Evolutionary conservation across 208 protist species (phyloP), one percentile per base, ranked within the genome.

Genomic region (Leishmania guyanensis): DNA sequence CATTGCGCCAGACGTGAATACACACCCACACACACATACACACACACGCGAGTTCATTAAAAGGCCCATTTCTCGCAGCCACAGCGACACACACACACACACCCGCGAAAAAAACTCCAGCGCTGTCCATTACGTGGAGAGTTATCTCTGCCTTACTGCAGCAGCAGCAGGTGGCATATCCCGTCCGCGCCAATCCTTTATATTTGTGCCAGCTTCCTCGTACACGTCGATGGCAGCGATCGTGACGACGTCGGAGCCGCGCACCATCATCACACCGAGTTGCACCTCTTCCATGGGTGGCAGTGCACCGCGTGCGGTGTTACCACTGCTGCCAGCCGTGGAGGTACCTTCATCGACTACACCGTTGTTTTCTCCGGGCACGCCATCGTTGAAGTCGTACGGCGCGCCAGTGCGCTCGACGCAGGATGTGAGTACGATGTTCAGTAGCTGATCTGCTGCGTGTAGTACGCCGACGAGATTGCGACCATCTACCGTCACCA

Each of bases 401-500:
- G 85, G 80, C n/a, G 83, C 90, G 22, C 87, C 86, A 16, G 89
- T 65, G 48, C 92, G 92, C 85, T 97, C 91, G 8, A 90, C 84
- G 66, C 91, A 93, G 33, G 87, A 88, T 6, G 86, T 89, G 73
- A 97, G 85, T 0, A 97, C 91, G 36, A 97, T 26, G 79, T 97
- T 97, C 16, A 96, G 71, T 48, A 97, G 86, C 84, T 97, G 94
- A 80, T 97, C 94, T 1, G 91, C 91, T 22, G 89, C 80, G 74
- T 96, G 91, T 65, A 97, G 87, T 14, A 96, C 88, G 36, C 94
- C 94, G 26, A 97, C 84, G 22, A 95, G 84, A 79, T 93, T 89
- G 39, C 94, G 91, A 12, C 94, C 94, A 75, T 97, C 94, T 10
- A 80, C 84, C 4, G 94, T 97, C 33, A 97, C 79, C 9, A 97